Evolutionary conservation across 352 stramenopile genomes (phyloP).

Genomic region (Phytophthora pini): DNA sequence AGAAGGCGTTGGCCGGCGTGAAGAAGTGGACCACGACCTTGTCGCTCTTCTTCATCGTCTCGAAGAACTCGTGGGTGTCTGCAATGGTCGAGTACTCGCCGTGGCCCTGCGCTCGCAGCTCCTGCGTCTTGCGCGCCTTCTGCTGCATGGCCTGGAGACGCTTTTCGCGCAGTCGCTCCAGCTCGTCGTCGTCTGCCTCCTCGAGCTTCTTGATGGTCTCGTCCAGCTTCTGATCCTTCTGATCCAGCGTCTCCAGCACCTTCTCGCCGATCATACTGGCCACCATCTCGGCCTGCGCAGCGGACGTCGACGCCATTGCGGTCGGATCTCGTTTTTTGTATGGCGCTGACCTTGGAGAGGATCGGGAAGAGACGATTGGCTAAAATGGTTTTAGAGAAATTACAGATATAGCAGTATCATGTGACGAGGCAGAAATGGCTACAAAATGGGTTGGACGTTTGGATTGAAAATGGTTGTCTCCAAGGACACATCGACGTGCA

Average conservation of each 20-base stretch:
- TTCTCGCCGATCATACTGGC: constrained; percentile 86
- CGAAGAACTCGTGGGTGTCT: constrained; percentile 96
- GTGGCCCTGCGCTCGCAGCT: constrained; percentile 82
- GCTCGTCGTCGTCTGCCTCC: constrained; percentile 87
- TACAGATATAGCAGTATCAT: background rate
- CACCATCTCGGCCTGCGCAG: constrained; percentile 77
- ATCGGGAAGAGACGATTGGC: constrained; percentile 20
- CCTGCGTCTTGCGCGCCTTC: constrained; percentile 71
- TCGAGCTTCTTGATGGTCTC: constrained; percentile 87
- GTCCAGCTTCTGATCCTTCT: constrained; percentile 87
- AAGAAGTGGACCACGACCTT: constrained; percentile 97
- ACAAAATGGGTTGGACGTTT: constrained; percentile 3
- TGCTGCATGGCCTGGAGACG: constrained; percentile 81
- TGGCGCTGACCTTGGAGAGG: constrained; percentile 12
- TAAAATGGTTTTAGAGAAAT: constrained; percentile 9
- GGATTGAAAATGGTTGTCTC: constrained; percentile 20
- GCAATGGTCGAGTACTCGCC: constrained; percentile 90
- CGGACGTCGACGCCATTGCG: constrained; percentile 58
- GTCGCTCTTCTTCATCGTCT: constrained; percentile 92
- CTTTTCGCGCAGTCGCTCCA: constrained; percentile 88
- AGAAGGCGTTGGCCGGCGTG: constrained; percentile 92
- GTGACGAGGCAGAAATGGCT: constrained; percentile 5
- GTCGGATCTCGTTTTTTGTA: constrained; percentile 11
- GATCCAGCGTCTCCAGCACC: constrained; percentile 87
- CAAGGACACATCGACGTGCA: constrained; percentile 6